Base-by-base conservation (phyloP, 1,284 basidiomycete species). In the Anthracocystis walkeri region DNA sequence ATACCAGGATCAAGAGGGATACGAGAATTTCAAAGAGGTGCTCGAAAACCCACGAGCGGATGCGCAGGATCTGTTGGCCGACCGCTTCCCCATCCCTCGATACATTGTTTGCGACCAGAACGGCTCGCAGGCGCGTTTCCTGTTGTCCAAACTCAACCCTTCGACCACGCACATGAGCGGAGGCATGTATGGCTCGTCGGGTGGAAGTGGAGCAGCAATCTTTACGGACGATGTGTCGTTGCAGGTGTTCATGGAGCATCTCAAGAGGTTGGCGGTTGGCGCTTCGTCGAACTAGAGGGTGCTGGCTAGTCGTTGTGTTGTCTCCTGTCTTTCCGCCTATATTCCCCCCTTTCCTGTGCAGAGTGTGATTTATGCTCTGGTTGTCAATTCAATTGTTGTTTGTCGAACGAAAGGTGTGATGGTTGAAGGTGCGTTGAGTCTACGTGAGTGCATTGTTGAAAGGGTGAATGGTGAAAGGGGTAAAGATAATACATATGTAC, bases 81-180 rank as follows among this genome's bases (percentile, higher is more conserved):
- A 99, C 85, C 92, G 96, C 33, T 94, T 94, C 89, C 96, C 96
- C 0, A 95, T 99, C 77, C 96, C 96, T 1, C 92, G 97, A 49
- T 99, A 98, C 87, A 94, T 99, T 82, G 94, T 97, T 33, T 96
- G 94, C 85, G 96, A 99, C 86, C 95, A 98, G 86, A 94, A 95
- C 56, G 97, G 96, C 35, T 94, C 92, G 86, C 97, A 99, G 86
- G 97, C 97, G 4, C 91, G 97, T 38, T 99, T 99, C 91, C 87
- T 99, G 83, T 87, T 99, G 50, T 93, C 92, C 59, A 99, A 99
- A 87, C 88, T 99, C 55, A 99, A 99, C 86, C 97, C 97, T 2
- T 95, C 93, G 61, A 99, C 96, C 57, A 99, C 96, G 57, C 96
- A 99, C 86, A 95, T 97, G 91, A 92, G 91, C 23, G 90, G 91